phyloP scores from a whole-genome alignment of 2,329 filamentous ascomycete species.

The Phaeosphaeriaceae sp. region DNA sequence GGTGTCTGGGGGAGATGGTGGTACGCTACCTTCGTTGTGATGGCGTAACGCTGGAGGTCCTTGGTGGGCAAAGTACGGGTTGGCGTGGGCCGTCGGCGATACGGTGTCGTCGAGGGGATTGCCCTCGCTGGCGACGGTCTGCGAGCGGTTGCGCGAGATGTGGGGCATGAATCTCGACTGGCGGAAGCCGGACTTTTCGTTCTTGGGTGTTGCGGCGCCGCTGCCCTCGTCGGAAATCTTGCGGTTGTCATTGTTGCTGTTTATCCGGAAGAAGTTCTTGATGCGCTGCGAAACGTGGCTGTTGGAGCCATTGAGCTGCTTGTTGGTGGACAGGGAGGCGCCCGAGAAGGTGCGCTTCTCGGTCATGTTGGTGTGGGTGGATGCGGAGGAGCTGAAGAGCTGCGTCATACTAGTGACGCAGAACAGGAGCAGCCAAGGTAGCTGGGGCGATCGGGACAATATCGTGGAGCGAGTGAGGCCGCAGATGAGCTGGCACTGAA shows the following conservation, averaged over 20 bases:
- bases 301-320: slow-evolving; percentile 57
- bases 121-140: slow-evolving; percentile 91
- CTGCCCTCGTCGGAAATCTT: slow-evolving; percentile 49
- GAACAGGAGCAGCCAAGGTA: slow-evolving; percentile 2
- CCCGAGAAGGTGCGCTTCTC: slow-evolving; percentile 60
- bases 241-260: slow-evolving; percentile 57
- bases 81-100: slow-evolving; percentile 91
- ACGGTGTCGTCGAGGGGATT: slow-evolving; percentile 86
- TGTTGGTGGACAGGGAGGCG: slow-evolving; percentile 54
- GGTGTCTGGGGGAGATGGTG: slow-evolving; percentile 90
- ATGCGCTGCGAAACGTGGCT: slow-evolving; percentile 68
- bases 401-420: slow-evolving; percentile 47
- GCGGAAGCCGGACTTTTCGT: slow-evolving; percentile 74
- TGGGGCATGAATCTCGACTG: slow-evolving; percentile 89
- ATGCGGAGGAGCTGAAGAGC: slow-evolving; percentile 50
- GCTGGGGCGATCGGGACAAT: slow-evolving; percentile 4
- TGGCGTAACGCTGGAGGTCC: slow-evolving; percentile 91
- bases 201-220: slow-evolving; percentile 54
- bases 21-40: slow-evolving; percentile 91
- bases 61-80: slow-evolving; percentile 97
- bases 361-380: slow-evolving; percentile 46
- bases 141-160: slow-evolving; percentile 85
- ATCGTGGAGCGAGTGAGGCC: slow-evolving; percentile 7
- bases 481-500: slow-evolving; percentile 20
- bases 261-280: slow-evolving; percentile 75